A percentile compares a stretch with the other conserved stretches of the same genome.
Evolutionary conservation across 495 filamentous ascomycete genomes (phyloP).

Genomic region (Neurospora tetraspora): DNA sequence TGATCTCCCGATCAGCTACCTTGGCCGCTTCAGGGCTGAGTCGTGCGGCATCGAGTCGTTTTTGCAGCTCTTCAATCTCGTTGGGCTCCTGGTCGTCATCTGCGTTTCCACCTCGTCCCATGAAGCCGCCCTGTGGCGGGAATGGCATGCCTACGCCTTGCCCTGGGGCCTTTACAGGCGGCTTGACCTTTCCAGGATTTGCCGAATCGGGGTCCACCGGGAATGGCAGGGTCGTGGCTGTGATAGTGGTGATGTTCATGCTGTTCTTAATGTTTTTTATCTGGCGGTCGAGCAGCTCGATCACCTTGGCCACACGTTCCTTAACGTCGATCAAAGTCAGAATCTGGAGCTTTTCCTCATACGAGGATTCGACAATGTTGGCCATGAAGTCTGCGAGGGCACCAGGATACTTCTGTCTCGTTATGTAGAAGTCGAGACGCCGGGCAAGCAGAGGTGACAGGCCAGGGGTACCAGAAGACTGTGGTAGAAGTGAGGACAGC

Average conservation of each 20-base stretch:
- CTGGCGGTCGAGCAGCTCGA: slow-evolving; percentile 71
- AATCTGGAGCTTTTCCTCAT: slow-evolving; percentile 82
- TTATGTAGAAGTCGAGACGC: slow-evolving; percentile 76
- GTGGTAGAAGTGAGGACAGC: slow-evolving; percentile 65
- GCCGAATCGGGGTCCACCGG: slow-evolving; percentile 41
- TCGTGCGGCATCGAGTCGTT: slow-evolving; percentile 71
- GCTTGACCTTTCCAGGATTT: slow-evolving; percentile 13
- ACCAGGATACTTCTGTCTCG: slow-evolving; percentile 74
- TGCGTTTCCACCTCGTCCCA: slow-evolving; percentile 24
- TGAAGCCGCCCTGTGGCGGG: slow-evolving; percentile 31
- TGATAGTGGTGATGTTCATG: slow-evolving; percentile 65
- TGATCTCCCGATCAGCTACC: slow-evolving; percentile 81
- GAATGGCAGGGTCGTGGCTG: slow-evolving; percentile 46
- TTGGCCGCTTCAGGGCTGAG: slow-evolving; percentile 61
- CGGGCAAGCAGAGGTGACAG: slow-evolving; percentile 77
- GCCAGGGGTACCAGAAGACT: slow-evolving; percentile 41
- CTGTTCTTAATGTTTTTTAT: slow-evolving; percentile 71
- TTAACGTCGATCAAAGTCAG: slow-evolving; percentile 66
- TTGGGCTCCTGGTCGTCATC: slow-evolving; percentile 65
- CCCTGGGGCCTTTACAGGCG: slow-evolving; percentile 14
- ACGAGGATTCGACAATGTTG: slow-evolving; percentile 71
- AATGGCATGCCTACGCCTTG: slow-evolving; percentile 30
- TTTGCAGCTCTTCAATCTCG: slow-evolving; percentile 86
- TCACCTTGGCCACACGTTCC: slow-evolving; percentile 65
- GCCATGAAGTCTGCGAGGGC: slow-evolving; percentile 93